These are phyloP conservation scores for Paracoccidioides brasiliensis DNA, from an alignment of 2,329 filamentous ascomycete genomes.

Conservation along the genomic window DNA sequence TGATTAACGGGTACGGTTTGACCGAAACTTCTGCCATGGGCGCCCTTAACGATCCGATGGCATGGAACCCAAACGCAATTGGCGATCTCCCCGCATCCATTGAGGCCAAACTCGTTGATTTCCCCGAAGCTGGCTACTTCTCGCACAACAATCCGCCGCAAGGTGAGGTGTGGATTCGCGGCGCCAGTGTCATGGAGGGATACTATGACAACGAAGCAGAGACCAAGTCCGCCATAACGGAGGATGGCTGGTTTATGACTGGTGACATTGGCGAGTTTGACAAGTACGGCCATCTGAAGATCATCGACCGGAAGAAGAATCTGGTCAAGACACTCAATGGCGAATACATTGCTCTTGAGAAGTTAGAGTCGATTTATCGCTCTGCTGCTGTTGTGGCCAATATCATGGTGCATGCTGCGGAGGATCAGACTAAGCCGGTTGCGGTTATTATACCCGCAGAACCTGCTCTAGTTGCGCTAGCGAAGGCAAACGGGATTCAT, in stretches of 20 bases:
- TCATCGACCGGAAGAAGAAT: conserved; percentile 96
- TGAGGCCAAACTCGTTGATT: conserved; percentile 72
- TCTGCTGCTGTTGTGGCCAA: conserved; percentile 40
- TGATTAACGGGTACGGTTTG: conserved; percentile 87
- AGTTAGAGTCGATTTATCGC: conserved; percentile 83
- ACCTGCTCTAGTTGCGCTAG: conserved; percentile 48
- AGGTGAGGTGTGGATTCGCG: conserved; percentile 76
- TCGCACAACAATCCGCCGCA: conserved; percentile 81
- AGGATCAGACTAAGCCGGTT: conserved; percentile 40
- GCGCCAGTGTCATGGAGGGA: conserved; percentile 62
- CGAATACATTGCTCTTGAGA: conserved; percentile 95
- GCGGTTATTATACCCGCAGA: conserved; percentile 52
- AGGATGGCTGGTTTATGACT: conserved; percentile 93
- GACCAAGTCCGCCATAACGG: conserved; percentile 66
- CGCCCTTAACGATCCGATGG: conserved; percentile 50
- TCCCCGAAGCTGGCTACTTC: conserved; percentile 88
- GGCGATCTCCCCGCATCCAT: conserved; percentile 55
- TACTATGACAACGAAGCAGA: conserved; percentile 87
- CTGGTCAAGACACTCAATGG: conserved; percentile 96
- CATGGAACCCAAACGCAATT: conserved; percentile 52
- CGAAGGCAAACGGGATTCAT: conserved; percentile 36
- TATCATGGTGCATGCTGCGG: conserved; percentile 45
- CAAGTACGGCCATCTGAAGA: conserved; percentile 71
- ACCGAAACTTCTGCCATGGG: conserved; percentile 74
- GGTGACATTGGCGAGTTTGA: conserved; percentile 86